Conservation (phyloP, 441 rosid species). For the Jatropha podagrica region DNA sequence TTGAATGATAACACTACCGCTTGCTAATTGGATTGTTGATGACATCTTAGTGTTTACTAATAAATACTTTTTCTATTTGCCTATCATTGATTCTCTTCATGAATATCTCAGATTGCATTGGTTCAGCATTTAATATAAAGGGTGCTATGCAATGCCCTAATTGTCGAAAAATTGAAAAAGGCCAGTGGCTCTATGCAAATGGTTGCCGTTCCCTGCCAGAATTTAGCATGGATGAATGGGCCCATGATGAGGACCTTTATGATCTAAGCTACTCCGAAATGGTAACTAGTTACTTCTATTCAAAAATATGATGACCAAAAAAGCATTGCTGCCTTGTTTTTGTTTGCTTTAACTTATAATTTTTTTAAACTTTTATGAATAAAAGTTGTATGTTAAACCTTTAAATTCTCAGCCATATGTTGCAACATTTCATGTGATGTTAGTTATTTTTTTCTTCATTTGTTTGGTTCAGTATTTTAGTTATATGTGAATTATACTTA, state of each 20-base stretch:
- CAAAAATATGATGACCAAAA: neutral
- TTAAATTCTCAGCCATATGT: conserved; percentile 2
- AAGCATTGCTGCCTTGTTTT: neutral
- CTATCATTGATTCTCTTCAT: conserved; percentile 19
- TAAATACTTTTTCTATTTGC: neutral
- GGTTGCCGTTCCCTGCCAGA: conserved; percentile 82
- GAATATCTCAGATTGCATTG: conserved; percentile 76
- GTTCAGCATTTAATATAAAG: conserved; percentile 94
- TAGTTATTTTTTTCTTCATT: neutral
- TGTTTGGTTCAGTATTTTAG: neutral
- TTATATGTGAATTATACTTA: too few species aligned
- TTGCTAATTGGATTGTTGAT: too few species aligned
- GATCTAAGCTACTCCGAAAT: conserved; percentile 82
- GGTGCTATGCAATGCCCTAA: conserved; percentile 99
- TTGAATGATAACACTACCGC: neutral
- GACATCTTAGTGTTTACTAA: too few species aligned
- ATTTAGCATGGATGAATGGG: conserved; percentile 82
- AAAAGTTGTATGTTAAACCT: neutral
- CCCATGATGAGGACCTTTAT: conserved; percentile 87
- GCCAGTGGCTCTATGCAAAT: conserved; percentile 94
- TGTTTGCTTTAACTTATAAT: neutral
- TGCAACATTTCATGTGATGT: neutral
- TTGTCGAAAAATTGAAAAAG: conserved; percentile 96
- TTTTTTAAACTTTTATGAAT: neutral
- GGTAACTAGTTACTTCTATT: conserved; percentile 43